Conservation (phyloP, 805 yeast genomes). For the Maudiozyma saulgeensis region DNA sequence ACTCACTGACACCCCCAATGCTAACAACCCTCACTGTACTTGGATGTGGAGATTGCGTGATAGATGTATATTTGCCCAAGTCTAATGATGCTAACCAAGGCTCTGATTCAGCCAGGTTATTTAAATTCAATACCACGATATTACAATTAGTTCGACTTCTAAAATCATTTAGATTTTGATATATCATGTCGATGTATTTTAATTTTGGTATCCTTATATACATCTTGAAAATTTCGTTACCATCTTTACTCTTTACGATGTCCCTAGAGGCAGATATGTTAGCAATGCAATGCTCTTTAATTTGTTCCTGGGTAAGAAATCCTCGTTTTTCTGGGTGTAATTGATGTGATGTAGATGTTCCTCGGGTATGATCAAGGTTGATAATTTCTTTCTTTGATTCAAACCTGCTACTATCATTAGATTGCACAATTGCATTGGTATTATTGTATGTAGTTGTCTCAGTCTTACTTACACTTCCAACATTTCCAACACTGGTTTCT, state of each 20-base stretch:
- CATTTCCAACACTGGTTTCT: no score
- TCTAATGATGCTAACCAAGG: constrained; percentile 24
- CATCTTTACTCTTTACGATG: constrained; percentile 17
- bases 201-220: constrained; percentile 28
- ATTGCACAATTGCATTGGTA: no score
- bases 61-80: constrained; percentile 14
- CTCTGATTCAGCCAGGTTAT: constrained; percentile 27
- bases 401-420: no score
- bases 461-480: no score
- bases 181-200: constrained; percentile 19
- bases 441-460: no score
- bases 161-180: constrained; percentile 24
- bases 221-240: constrained; percentile 26
- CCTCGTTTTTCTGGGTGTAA: constrained; percentile 3
- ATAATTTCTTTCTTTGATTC: no score
- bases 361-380: no score
- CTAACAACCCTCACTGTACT: constrained; percentile 24
- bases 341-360: no score
- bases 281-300: constrained; percentile 24
- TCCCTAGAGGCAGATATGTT: constrained; percentile 22
- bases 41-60: constrained; percentile 23
- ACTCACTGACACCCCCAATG: constrained; percentile 28
- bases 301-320: constrained; percentile 24
- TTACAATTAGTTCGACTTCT: constrained; percentile 28
- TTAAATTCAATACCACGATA: constrained; percentile 25